Evolutionary conservation across 805 yeast genomes (phyloP).

Genomic region (Kluyveromyces starmeri): DNA sequence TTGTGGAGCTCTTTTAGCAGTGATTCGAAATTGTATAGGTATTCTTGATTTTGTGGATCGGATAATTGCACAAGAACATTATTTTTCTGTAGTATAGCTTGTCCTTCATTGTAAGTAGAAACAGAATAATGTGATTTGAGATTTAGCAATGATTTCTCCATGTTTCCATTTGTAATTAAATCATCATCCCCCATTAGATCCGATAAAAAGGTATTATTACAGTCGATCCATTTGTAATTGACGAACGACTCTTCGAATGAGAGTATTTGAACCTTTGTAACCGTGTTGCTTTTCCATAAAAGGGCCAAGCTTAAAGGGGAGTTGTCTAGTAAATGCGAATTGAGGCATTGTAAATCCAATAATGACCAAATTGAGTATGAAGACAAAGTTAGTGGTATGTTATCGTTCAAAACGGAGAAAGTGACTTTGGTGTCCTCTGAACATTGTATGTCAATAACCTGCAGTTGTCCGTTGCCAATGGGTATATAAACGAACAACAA

Average conservation of each 20-base stretch:
- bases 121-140: constrained; percentile 45
- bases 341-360: constrained; percentile 21
- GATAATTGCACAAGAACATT: constrained; percentile 16
- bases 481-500: constrained; percentile 35
- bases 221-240: constrained; percentile 22
- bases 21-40: constrained; percentile 63
- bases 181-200: constrained; percentile 35
- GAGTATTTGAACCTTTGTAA: constrained; percentile 36
- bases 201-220: constrained; percentile 18
- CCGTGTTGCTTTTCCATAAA: constrained; percentile 58
- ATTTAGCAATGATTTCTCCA: constrained; percentile 37
- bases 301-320: constrained; percentile 31
- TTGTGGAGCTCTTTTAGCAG: constrained; percentile 64
- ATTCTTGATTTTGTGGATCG: constrained; percentile 32
- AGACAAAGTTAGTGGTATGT: constrained; percentile 20
- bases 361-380: constrained; percentile 27
- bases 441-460: constrained; percentile 29
- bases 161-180: constrained; percentile 38
- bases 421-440: constrained; percentile 11
- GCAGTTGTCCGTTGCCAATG: constrained; percentile 35
- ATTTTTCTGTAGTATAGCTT: constrained; percentile 22
- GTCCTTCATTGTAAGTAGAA: constrained; percentile 41
- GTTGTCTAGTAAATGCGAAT: constrained; percentile 17
- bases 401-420: constrained; percentile 8
- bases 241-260: constrained; percentile 23